Percentiles rank a stretch among this genome's conserved stretches.
phyloP scores from a whole-genome alignment of 345 rosid species.

The Brassica napus region Da-Ae NC_063436.1:2267001-2267500 shows the following conservation, averaged over 20 bases:
- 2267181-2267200: background rate
- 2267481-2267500: background rate
- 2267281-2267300: background rate
- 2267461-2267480: background rate
- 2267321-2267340: background rate
- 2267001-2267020: background rate
- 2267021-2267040: background rate
- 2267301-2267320: background rate
- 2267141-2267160: background rate
- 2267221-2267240: background rate
- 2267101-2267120: background rate
- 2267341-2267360: background rate
- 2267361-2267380: background rate
- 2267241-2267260: background rate
- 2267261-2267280: background rate
- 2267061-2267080: background rate
- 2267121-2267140: background rate
- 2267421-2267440: background rate
- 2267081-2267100: too few relatives aligned
- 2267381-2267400: background rate
- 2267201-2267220: background rate
- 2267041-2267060: background rate
- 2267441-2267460: background rate
- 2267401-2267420: background rate
- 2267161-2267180: background rate